Base-by-base conservation (phyloP, 176 grass and related monocot species). In the Poa pratensis region DNA sequence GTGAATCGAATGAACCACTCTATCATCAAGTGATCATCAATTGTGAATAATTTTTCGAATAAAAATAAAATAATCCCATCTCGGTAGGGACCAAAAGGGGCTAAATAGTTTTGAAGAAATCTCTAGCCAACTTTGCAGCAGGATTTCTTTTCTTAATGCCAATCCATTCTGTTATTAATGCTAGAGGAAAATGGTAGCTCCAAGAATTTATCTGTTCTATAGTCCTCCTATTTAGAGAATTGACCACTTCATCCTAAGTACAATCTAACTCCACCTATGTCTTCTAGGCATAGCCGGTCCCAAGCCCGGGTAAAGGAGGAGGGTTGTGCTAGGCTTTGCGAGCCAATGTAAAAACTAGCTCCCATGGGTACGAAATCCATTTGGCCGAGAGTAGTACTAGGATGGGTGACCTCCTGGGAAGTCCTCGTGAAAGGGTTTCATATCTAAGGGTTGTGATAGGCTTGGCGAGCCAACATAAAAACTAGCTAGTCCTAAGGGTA, bases 161-260 rank as follows among this genome's bases (percentile, higher is more conserved):
- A 70, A 70, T 45, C 43, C 20, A 43, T 70, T 40, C 37, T 70
- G 3, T 35, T 35, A 70, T 20, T 70, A 43, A 70, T 22, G 37
- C 68, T 70, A 22, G 37, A 43, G 35, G 9, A 45, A 70, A 22
- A 23, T 40, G 11, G 6, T 70, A 43, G 68, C 20, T 43, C 20
- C 10, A 71, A 24, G 20, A 43, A 40, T 45, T 45, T 71, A 20
- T 18, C 16, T 73, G 23, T 50, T 73, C 43, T 49, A 6, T 24
- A 72, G n/a, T 73, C 42, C 14, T 73, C 43, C 35, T 27, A 73
- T 46, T 12, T 73, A 50, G 70, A 73, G 14, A 49, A 49, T 73
- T 73, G 23, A 1, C 43, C 70, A 27, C 70, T 28, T 43, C 42
- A 43, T 43, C 42, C 42, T 9, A 43, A 28, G 48, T 51, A 74